These are phyloP conservation scores for Phaeosphaeriaceae sp. DNA, from an alignment of 2,329 filamentous ascomycete species.

Conservation along the genomic window DNA sequence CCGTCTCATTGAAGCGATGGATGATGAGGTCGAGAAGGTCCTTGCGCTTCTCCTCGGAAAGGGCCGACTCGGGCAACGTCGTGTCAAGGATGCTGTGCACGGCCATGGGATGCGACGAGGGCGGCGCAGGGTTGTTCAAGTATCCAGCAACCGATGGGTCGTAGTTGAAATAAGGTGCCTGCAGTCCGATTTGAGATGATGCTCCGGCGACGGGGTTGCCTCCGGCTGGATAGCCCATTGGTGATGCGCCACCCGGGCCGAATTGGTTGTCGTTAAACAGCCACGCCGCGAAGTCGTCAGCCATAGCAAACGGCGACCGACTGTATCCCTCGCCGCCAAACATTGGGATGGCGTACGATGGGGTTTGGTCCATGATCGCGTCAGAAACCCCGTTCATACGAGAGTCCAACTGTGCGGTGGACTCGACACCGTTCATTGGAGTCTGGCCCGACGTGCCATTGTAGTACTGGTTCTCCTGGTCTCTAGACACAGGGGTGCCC, in stretches of 20 bases:
- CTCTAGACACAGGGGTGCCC: slow-evolving; percentile 46
- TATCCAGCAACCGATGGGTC: slow-evolving; percentile 58
- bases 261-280: slow-evolving; percentile 75
- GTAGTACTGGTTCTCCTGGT: slow-evolving; percentile 46
- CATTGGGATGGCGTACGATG: slow-evolving; percentile 76
- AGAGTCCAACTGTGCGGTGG: slow-evolving; percentile 42
- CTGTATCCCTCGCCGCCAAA: slow-evolving; percentile 85
- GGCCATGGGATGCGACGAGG: slow-evolving; percentile 85
- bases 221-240: slow-evolving; percentile 45
- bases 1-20: slow-evolving; percentile 80
- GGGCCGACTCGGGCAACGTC: slow-evolving; percentile 76
- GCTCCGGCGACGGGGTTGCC: slow-evolving; percentile 49
- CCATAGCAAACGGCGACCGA: slow-evolving; percentile 86
- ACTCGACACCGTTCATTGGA: slow-evolving; percentile 48
- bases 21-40: slow-evolving; percentile 84
- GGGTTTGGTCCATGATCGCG: slow-evolving; percentile 53
- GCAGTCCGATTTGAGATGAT: slow-evolving; percentile 50
- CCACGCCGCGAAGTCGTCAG: slow-evolving; percentile 86
- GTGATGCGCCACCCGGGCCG: slow-evolving; percentile 43
- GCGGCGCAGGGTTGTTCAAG: slow-evolving; percentile 58
- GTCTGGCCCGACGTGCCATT: slow-evolving; percentile 44
- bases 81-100: slow-evolving; percentile 86
- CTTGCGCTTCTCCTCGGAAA: slow-evolving; percentile 87
- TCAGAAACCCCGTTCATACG: slow-evolving; percentile 47
- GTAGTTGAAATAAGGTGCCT: slow-evolving; percentile 59